Evolutionary conservation across 495 filamentous ascomycete species (phyloP).

Genomic region (Penicillium robsamsonii): DNA sequence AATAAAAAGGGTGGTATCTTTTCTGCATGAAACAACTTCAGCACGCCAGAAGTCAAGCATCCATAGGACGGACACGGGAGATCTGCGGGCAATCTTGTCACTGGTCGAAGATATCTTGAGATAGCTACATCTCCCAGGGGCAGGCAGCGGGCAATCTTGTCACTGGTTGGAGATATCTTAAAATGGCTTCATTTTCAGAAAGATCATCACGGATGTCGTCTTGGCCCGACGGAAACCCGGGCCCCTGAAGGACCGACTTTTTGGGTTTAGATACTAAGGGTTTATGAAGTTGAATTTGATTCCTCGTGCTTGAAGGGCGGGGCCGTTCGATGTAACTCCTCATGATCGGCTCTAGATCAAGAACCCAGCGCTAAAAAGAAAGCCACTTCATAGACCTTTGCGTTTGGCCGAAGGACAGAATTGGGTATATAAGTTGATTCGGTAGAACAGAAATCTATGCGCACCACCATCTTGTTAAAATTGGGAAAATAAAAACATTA

Average conservation of each 20-base stretch:
- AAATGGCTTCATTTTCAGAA: slow-evolving; percentile 4
- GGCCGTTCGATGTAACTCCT: slow-evolving; percentile 7
- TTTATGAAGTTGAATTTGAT: not conserved
- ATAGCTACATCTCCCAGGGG: not conserved
- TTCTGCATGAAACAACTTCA: not conserved
- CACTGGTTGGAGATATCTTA: slow-evolving; percentile 14
- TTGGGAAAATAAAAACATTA: not conserved
- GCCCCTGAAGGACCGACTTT: slow-evolving; percentile 4
- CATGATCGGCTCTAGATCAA: not conserved
- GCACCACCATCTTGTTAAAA: not conserved
- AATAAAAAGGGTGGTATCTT: slow-evolving; percentile 12
- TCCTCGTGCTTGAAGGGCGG: not conserved
- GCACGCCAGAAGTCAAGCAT: not conserved
- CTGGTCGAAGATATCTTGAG: not conserved
- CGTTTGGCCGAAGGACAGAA: not conserved
- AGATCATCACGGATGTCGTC: slow-evolving; percentile 7
- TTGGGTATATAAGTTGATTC: not conserved
- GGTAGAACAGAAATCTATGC: not conserved
- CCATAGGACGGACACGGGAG: not conserved
- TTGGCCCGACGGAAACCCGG: slow-evolving; percentile 32
- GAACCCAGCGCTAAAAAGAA: not conserved
- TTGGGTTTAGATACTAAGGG: slow-evolving; percentile 6
- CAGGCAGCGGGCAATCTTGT: not conserved
- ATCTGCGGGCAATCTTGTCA: not conserved
- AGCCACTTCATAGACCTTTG: not conserved